phyloP scores from a whole-genome alignment of 164 flowering plant species.

The Liquidambar formosana region DNA sequence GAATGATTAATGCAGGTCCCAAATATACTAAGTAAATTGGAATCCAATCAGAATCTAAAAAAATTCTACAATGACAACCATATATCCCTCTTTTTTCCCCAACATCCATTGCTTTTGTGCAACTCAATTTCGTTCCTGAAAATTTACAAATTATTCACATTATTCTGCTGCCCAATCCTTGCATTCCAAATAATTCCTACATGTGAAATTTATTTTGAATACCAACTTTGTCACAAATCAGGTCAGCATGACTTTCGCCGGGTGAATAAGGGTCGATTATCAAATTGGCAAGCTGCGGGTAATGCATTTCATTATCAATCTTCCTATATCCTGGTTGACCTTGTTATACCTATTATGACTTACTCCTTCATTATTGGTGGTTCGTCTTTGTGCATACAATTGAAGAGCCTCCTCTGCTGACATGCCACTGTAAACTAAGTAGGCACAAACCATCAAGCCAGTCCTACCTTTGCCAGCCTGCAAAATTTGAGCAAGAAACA shows the following conservation, averaged over 20 bases:
- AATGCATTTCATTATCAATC: not conserved
- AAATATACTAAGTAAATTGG: too few species aligned
- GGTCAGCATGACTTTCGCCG: too few species aligned
- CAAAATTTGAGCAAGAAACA: slow-evolving; percentile 18
- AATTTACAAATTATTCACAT: not conserved
- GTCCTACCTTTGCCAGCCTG: slow-evolving; percentile 97
- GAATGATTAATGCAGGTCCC: too few species aligned
- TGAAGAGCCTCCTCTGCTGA: slow-evolving; percentile 75
- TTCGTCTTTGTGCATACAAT: slow-evolving; percentile 65
- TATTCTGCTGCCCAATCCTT: not conserved
- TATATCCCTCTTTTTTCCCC: not conserved
- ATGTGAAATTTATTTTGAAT: not conserved
- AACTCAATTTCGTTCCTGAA: not conserved
- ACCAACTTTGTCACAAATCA: not conserved
- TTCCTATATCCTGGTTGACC: not conserved
- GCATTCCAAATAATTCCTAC: not conserved
- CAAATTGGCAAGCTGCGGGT: slow-evolving; percentile 1
- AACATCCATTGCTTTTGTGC: not conserved
- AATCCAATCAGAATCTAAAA: not conserved
- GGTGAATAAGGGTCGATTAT: not conserved
- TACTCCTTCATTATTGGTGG: slow-evolving; percentile 84
- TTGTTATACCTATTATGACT: slow-evolving; percentile 21
- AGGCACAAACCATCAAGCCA: slow-evolving; percentile 82
- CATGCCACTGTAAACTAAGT: slow-evolving; percentile 75
- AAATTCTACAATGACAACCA: not conserved